Conservation (phyloP, 768 basidiomycete genomes). For the Mycena latifolia region DNA sequence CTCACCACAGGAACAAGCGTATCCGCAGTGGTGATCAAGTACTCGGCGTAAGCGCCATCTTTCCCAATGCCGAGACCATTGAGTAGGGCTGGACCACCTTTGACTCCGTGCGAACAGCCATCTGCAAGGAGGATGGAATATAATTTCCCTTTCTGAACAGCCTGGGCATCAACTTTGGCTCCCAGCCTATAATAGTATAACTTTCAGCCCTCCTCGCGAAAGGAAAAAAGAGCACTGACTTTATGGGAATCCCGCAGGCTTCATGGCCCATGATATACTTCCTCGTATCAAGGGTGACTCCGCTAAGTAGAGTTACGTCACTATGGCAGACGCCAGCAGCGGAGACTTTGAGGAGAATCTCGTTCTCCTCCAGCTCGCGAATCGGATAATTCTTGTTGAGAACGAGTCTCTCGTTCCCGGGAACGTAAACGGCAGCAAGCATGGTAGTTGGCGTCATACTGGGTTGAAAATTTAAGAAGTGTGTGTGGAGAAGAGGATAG, state of each 20-base stretch:
- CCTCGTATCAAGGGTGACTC: neutral
- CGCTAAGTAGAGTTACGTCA: neutral
- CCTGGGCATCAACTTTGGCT: conserved; percentile 23
- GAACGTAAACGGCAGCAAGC: too few species aligned
- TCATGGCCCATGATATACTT: conserved; percentile 12
- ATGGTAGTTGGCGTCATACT: too few species aligned
- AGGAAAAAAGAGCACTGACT: too few species aligned
- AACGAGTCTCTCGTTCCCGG: too few species aligned
- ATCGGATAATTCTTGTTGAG: too few species aligned
- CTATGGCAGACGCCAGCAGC: conserved; percentile 14
- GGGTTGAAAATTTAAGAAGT: too few species aligned
- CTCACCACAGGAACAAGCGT: conserved; percentile 32
- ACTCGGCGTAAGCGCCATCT: conserved; percentile 35
- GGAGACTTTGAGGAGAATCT: too few species aligned
- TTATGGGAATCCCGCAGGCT: conserved; percentile 7
- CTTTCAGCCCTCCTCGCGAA: too few species aligned
- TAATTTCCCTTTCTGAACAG: conserved; percentile 7
- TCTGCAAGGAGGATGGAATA: conserved; percentile 24
- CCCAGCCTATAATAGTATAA: conserved; percentile 23
- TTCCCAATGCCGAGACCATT: conserved; percentile 22
- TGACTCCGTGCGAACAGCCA: conserved; percentile 14
- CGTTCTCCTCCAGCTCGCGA: too few species aligned
- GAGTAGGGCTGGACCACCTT: conserved; percentile 7
- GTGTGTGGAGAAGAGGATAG: too few species aligned
- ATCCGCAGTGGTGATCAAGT: conserved; percentile 19